Evolutionary conservation across 305 asterid genomes (phyloP).

Genomic region (Fraxinus ornus): DNA sequence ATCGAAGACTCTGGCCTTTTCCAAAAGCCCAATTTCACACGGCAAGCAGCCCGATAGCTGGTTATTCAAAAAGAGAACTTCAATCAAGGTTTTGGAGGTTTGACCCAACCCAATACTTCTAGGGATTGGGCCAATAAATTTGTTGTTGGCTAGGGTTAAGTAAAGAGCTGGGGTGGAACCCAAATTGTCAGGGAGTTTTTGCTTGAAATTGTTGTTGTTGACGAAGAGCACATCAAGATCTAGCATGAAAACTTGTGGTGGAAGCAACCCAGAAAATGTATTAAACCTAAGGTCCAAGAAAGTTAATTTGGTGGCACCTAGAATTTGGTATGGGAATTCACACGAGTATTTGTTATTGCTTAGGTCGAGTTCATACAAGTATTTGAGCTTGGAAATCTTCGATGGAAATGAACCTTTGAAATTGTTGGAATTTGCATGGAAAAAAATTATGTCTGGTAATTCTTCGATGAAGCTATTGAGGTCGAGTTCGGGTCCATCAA

Average conservation of each 20-base stretch:
- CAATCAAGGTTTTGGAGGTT: slow-evolving; percentile 24
- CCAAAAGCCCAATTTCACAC: slow-evolving; percentile 31
- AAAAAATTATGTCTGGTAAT: slow-evolving; percentile 27
- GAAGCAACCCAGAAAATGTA: slow-evolving; percentile 25
- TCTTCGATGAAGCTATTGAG: slow-evolving; percentile 28
- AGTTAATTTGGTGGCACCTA: slow-evolving; percentile 20
- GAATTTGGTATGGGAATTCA: slow-evolving; percentile 27
- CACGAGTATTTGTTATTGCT: slow-evolving; percentile 36
- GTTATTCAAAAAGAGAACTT: slow-evolving; percentile 29
- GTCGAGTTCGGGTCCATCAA: slow-evolving; percentile 23
- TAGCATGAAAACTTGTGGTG: slow-evolving; percentile 29
- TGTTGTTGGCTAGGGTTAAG: slow-evolving; percentile 32
- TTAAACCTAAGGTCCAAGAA: slow-evolving; percentile 38
- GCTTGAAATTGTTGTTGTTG: slow-evolving; percentile 34
- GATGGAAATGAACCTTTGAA: slow-evolving; percentile 32
- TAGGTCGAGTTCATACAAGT: slow-evolving; percentile 31
- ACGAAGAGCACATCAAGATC: slow-evolving; percentile 34
- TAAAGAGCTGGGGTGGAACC: slow-evolving; percentile 30
- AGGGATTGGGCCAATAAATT: slow-evolving; percentile 36
- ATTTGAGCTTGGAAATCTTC: slow-evolving; percentile 17
- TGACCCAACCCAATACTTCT: slow-evolving; percentile 22
- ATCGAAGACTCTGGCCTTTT: slow-evolving; percentile 28
- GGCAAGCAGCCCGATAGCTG: slow-evolving; percentile 32
- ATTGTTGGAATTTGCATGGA: slow-evolving; percentile 41
- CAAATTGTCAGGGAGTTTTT: slow-evolving; percentile 20